These are phyloP conservation scores for Gnetum montanum DNA, from an alignment of 75 land plant species.

Conservation along the genomic window DNA sequence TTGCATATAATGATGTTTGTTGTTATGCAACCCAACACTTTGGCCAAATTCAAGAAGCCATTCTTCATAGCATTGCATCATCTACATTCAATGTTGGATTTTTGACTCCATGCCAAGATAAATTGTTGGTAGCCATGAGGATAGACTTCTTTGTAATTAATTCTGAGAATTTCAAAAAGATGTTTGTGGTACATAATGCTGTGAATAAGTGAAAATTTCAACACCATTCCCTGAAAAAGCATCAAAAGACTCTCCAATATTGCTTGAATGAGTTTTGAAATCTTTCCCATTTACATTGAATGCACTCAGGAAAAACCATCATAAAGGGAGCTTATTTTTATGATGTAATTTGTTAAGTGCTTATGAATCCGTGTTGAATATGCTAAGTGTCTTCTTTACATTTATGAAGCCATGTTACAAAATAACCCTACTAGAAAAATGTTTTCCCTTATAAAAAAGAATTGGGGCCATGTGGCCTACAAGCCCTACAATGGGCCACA, in stretches of 20 bases:
- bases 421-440: too few relatives aligned
- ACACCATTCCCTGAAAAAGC: conserved; percentile 53
- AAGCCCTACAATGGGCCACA: too few relatives aligned
- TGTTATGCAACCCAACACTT: conserved; percentile 69
- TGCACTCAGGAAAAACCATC: too few relatives aligned
- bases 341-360: too few relatives aligned
- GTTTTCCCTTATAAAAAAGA: too few relatives aligned
- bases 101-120: conserved; percentile 69
- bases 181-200: conserved; percentile 94
- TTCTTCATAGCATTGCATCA: conserved; percentile 66
- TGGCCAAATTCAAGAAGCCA: conserved; percentile 73
- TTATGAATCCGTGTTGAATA: too few relatives aligned
- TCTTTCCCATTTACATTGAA: conserved; percentile 55
- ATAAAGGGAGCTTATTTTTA: too few relatives aligned
- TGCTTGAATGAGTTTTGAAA: conserved; percentile 84
- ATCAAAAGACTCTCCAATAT: conserved; percentile 54
- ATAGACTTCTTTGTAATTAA: conserved; percentile 81
- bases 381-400: too few relatives aligned
- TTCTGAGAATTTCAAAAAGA: conserved; percentile 81
- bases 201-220: conserved; percentile 63
- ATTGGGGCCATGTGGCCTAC: too few relatives aligned
- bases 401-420: too few relatives aligned
- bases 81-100: conserved; percentile 81
- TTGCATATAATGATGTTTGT: conserved; percentile 70
- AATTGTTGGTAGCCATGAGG: conserved; percentile 50